Evolutionary conservation across 768 basidiomycete genomes (phyloP).

Genomic region (Tulasnella sp.): DNA sequence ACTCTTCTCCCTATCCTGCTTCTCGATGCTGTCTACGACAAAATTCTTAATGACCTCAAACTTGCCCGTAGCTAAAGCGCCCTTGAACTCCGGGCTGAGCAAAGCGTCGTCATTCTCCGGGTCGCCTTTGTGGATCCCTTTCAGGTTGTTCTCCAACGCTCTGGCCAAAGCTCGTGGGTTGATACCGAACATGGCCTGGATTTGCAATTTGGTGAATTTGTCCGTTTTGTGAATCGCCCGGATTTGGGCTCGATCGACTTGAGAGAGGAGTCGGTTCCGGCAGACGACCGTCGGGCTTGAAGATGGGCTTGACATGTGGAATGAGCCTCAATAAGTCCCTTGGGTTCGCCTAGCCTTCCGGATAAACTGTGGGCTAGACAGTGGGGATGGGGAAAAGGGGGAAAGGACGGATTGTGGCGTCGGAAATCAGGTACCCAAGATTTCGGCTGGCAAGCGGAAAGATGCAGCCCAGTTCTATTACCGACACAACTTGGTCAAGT

Average conservation of each 20-base stretch:
- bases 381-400: not conserved
- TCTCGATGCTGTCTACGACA: not conserved
- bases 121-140: not conserved
- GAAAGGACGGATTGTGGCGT: not conserved
- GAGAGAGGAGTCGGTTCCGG: not conserved
- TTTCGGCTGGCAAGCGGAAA: too few relatives aligned
- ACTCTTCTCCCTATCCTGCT: not conserved
- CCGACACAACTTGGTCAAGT: too few relatives aligned
- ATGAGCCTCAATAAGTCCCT: not conserved
- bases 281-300: not conserved
- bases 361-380: not conserved
- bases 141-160: not conserved
- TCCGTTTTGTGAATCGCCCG: not conserved
- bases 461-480: too few relatives aligned
- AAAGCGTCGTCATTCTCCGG: not conserved
- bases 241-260: slow-evolving; percentile 1
- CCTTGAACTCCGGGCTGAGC: not conserved
- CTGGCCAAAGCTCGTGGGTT: not conserved
- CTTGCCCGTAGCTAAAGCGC: not conserved
- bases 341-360: not conserved
- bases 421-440: not conserved
- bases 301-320: not conserved
- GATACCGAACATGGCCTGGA: not conserved
- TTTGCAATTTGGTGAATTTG: not conserved
- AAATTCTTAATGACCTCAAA: not conserved